These are phyloP conservation scores for Ustilago shanxiensis DNA, from an alignment of 1,284 basidiomycete species.

Conservation along the genomic window DNA sequence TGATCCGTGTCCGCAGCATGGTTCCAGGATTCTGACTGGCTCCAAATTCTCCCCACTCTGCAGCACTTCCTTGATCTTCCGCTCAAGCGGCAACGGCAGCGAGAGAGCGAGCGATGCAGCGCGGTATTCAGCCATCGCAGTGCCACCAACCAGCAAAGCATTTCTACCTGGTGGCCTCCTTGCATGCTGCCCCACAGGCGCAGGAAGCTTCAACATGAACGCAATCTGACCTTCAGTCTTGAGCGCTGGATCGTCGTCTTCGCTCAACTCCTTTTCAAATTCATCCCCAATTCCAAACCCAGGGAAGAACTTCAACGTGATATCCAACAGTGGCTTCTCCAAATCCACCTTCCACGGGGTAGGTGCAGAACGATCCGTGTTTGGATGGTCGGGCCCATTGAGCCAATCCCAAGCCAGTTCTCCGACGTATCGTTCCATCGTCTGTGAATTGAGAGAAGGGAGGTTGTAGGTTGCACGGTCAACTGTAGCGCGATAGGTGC, in stretches of 20 bases:
- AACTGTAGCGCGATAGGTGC: slow-evolving; percentile 53
- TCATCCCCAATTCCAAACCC: slow-evolving; percentile 53
- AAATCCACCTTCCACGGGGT: slow-evolving; percentile 43
- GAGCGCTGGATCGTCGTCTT: slow-evolving; percentile 24
- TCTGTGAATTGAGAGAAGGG: slow-evolving; percentile 58
- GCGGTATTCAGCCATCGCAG: slow-evolving; percentile 49
- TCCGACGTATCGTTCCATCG: slow-evolving; percentile 56
- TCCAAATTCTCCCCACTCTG: neutral
- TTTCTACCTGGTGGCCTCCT: slow-evolving; percentile 37
- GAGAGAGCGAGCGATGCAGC: slow-evolving; percentile 45
- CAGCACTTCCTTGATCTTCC: slow-evolving; percentile 17
- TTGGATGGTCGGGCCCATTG: slow-evolving; percentile 30
- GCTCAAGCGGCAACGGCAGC: slow-evolving; percentile 30
- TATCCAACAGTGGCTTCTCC: slow-evolving; percentile 44
- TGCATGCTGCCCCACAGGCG: slow-evolving; percentile 3
- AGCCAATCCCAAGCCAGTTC: slow-evolving; percentile 52
- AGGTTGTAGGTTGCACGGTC: slow-evolving; percentile 65
- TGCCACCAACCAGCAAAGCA: slow-evolving; percentile 45
- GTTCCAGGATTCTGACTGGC: slow-evolving; percentile 42
- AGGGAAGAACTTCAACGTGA: slow-evolving; percentile 52
- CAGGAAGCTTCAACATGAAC: slow-evolving; percentile 43
- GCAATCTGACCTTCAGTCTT: slow-evolving; percentile 38
- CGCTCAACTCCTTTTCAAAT: slow-evolving; percentile 41
- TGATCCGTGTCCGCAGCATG: slow-evolving; percentile 53
- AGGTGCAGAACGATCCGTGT: slow-evolving; percentile 2